Evolutionary conservation across 2,329 filamentous ascomycete species (phyloP).

Genomic region (Talaromyces sp.): DNA sequence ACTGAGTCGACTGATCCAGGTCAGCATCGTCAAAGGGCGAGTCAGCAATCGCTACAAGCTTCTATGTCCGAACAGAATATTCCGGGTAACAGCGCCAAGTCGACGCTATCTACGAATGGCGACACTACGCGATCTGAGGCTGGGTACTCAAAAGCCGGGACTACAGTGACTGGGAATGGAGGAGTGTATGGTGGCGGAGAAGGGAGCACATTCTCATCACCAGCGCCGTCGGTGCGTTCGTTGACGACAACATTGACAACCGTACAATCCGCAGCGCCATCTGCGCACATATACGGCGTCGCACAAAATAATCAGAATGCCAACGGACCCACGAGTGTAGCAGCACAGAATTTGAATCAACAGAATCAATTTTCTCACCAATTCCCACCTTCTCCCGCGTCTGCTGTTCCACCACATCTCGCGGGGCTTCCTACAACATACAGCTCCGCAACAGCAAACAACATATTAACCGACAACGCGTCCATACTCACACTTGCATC

Average conservation of each 20-base stretch:
- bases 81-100: conserved; percentile 64
- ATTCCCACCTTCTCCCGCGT: conserved; percentile 57
- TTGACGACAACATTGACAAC: conserved; percentile 65
- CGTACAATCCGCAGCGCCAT: conserved; percentile 60
- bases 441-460: conserved; percentile 59
- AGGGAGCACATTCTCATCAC: conserved; percentile 63
- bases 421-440: conserved; percentile 56
- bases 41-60: conserved; percentile 59
- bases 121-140: conserved; percentile 71
- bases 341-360: conserved; percentile 34
- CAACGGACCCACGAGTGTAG: conserved; percentile 31
- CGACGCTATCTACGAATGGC: conserved; percentile 78
- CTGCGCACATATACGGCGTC: conserved; percentile 40
- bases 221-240: conserved; percentile 62
- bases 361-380: conserved; percentile 58
- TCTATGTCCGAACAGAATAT: conserved; percentile 60
- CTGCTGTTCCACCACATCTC: conserved; percentile 59
- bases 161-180: conserved; percentile 64
- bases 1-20: conserved; percentile 47
- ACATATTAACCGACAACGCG: conserved; percentile 62
- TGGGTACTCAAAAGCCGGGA: conserved; percentile 77
- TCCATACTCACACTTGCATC: conserved; percentile 64
- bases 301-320: conserved; percentile 27
- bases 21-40: conserved; percentile 52
- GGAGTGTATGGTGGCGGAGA: conserved; percentile 65